phyloP scores from a whole-genome alignment of 768 basidiomycete species.

The Collybia sordida region DNA sequence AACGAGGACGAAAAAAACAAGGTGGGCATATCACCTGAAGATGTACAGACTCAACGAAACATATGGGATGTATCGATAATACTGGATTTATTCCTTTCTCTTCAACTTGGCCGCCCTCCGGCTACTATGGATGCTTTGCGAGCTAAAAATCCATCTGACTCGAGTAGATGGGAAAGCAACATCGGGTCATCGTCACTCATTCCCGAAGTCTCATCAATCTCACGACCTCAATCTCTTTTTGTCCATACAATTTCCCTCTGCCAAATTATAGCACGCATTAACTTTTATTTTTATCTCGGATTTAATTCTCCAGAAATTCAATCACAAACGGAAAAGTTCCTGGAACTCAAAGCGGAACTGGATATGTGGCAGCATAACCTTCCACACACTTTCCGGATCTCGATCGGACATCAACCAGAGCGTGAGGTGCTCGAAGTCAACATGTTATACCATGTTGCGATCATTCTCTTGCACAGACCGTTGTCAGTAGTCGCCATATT shows the following conservation, averaged over 20 bases:
- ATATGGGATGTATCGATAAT: constrained; percentile 24
- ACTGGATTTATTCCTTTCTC: constrained; percentile 24
- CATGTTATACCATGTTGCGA: constrained; percentile 27
- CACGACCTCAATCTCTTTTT: constrained; percentile 9
- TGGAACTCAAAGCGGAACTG: constrained; percentile 18
- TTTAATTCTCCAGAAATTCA: constrained; percentile 11
- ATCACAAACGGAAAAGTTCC: constrained; percentile 11
- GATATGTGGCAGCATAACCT: constrained; percentile 24
- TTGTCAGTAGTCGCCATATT: constrained; percentile 17
- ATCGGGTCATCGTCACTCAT: too few species aligned
- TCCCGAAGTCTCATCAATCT: too few species aligned
- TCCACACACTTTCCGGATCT: constrained; percentile 22
- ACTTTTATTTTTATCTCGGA: constrained; percentile 23
- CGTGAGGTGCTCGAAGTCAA: constrained; percentile 26
- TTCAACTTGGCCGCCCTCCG: constrained; percentile 25
- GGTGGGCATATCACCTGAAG: constrained; percentile 7
- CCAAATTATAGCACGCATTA: constrained; percentile 23
- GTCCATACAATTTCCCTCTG: constrained; percentile 17
- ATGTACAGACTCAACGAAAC: constrained; percentile 14
- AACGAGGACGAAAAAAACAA: constrained; percentile 4
- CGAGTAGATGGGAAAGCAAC: background rate
- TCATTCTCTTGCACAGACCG: constrained; percentile 24
- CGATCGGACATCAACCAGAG: constrained; percentile 21
- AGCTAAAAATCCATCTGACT: background rate
- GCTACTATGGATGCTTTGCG: constrained; percentile 20